These are phyloP conservation scores for Magnusiomyces suaveolens DNA, from an alignment of 1,139 yeast species.

Conservation along the genomic window DNA sequence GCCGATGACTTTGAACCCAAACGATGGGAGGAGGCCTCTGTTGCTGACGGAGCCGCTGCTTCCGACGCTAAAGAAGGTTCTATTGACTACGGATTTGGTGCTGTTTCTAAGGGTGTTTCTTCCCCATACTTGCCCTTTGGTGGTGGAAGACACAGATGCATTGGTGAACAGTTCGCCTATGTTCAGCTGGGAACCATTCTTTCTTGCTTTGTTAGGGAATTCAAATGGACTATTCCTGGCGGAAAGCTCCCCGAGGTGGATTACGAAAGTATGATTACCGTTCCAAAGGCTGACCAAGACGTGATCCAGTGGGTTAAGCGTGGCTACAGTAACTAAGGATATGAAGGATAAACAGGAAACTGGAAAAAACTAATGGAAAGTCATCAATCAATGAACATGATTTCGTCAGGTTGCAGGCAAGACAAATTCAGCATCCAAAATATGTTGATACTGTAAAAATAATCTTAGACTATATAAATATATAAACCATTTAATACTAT, in stretches of 20 bases:
- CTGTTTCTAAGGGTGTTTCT: constrained; percentile 87
- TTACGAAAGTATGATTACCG: constrained; percentile 86
- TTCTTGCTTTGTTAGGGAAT: constrained; percentile 62
- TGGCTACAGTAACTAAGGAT: constrained; percentile 7
- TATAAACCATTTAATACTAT: too few relatives aligned
- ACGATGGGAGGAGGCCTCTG: constrained; percentile 59
- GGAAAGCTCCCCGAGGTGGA: constrained; percentile 64
- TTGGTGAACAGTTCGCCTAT: constrained; percentile 97
- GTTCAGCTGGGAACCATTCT: constrained; percentile 84
- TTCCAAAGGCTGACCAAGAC: constrained; percentile 72
- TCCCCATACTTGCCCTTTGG: constrained; percentile 97
- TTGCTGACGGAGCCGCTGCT: constrained; percentile 31
- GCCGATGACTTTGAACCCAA: constrained; percentile 66
- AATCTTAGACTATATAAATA: too few relatives aligned
- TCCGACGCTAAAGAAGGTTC: constrained; percentile 35
- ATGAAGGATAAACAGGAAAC: neutral
- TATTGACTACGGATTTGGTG: constrained; percentile 92
- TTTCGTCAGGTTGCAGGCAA: too few relatives aligned
- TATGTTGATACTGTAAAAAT: too few relatives aligned
- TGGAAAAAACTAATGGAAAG: too few relatives aligned
- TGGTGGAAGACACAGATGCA: constrained; percentile 99
- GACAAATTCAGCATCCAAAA: too few relatives aligned
- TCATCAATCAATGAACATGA: too few relatives aligned
- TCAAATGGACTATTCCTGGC: constrained; percentile 66
- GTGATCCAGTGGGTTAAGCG: constrained; percentile 53